Percentiles rank a stretch among this genome's conserved stretches.
phyloP scores from a whole-genome alignment of 1,284 basidiomycete species.

The Moniliella sp. region DNA sequence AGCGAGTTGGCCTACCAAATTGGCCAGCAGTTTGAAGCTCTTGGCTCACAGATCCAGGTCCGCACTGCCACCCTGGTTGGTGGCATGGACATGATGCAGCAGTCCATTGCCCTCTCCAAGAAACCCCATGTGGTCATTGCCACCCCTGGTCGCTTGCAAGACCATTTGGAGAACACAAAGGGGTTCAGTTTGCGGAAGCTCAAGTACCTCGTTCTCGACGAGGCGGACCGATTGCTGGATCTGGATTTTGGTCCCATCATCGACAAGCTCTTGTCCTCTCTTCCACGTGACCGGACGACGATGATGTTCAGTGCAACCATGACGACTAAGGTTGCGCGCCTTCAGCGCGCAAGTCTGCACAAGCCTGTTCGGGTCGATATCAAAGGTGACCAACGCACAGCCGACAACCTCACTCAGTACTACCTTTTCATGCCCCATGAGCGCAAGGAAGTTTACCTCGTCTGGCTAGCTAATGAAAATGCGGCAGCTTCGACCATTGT shows the following conservation, averaged over 20 bases:
- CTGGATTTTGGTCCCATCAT: slow-evolving; percentile 94
- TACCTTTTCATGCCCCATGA: slow-evolving; percentile 81
- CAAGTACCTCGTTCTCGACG: slow-evolving; percentile 84
- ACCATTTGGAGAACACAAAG: slow-evolving; percentile 93
- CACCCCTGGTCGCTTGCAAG: slow-evolving; percentile 78
- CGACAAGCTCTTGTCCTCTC: slow-evolving; percentile 84
- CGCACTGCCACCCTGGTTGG: slow-evolving; percentile 73
- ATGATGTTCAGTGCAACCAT: slow-evolving; percentile 98
- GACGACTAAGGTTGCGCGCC: slow-evolving; percentile 93
- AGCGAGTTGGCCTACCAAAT: slow-evolving; percentile 96
- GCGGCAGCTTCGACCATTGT: slow-evolving; percentile 83
- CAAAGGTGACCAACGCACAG: slow-evolving; percentile 83
- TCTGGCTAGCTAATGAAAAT: slow-evolving; percentile 70
- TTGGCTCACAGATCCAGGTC: slow-evolving; percentile 60
- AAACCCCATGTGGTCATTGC: slow-evolving; percentile 65
- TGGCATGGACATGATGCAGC: slow-evolving; percentile 79
- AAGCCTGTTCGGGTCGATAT: slow-evolving; percentile 90
- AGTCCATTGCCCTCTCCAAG: slow-evolving; percentile 79
- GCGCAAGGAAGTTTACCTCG: slow-evolving; percentile 75
- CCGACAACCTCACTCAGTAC: slow-evolving; percentile 80
- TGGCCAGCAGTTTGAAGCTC: slow-evolving; percentile 74
- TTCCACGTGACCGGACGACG: slow-evolving; percentile 80
- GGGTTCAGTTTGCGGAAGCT: slow-evolving; percentile 72
- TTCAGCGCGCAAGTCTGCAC: slow-evolving; percentile 79
- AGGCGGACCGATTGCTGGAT: slow-evolving; percentile 85